Percentiles rank a stretch among this genome's conserved stretches.
phyloP scores from a whole-genome alignment of 768 basidiomycete genomes.

The Daedaleopsis nitida region DNA sequence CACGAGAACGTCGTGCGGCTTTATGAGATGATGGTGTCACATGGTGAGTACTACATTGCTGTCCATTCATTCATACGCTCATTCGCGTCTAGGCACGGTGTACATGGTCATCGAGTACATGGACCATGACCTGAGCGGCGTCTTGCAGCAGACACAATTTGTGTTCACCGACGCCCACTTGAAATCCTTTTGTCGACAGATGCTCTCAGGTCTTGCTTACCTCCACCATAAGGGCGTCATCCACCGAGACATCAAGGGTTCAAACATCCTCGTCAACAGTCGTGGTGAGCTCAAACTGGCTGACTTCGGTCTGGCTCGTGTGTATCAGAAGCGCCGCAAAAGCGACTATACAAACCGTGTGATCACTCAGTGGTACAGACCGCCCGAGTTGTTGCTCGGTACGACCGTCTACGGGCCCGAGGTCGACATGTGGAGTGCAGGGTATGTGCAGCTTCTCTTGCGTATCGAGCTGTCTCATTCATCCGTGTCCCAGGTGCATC shows the following conservation, averaged over 20 bases:
- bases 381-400: constrained; percentile 92
- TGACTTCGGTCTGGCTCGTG: constrained; percentile 96
- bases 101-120: constrained; percentile 99
- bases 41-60: constrained; percentile 55
- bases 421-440: constrained; percentile 99
- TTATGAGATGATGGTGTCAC: constrained; percentile 99
- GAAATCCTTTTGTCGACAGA: constrained; percentile 94
- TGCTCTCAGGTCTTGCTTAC: constrained; percentile 93
- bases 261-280: constrained; percentile 93
- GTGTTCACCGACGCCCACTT: constrained; percentile 83
- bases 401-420: constrained; percentile 96
- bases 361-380: constrained; percentile 98
- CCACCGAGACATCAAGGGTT: constrained; percentile 98
- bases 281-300: constrained; percentile 92
- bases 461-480: neutral
- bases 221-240: constrained; percentile 95
- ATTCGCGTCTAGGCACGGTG: constrained; percentile 66
- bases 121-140: constrained; percentile 97
- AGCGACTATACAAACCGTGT: constrained; percentile 99
- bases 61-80: neutral
- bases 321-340: constrained; percentile 88
- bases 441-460: constrained; percentile 51
- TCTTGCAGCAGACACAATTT: constrained; percentile 90
- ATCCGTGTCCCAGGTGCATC: constrained; percentile 69
- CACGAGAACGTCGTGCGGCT: constrained; percentile 90